These are phyloP conservation scores for Rhododendron vialii DNA, from an alignment of 148 eudicot genomes.

Conservation along the genomic window DNA sequence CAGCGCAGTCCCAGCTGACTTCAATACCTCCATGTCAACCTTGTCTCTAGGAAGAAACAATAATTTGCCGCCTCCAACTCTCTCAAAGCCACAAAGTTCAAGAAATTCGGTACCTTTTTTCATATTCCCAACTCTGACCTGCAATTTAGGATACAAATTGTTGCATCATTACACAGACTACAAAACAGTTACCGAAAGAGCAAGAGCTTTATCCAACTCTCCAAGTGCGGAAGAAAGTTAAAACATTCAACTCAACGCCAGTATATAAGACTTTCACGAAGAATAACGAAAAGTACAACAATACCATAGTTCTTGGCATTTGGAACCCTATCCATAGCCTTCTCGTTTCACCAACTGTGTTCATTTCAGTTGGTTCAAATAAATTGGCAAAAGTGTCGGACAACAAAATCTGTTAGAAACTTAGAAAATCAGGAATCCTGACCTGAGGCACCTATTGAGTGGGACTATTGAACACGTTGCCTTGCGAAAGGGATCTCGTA, in stretches of 20 bases:
- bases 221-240: background rate
- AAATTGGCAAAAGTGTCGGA: background rate
- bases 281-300: background rate
- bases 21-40: conserved; percentile 41
- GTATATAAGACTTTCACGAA: background rate
- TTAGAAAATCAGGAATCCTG: background rate
- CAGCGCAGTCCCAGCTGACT: conserved; percentile 43
- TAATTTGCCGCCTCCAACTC: conserved; percentile 34
- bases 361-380: background rate
- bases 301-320: background rate
- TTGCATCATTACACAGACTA: background rate
- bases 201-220: background rate
- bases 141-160: conserved; percentile 14
- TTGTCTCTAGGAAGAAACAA: conserved; percentile 53
- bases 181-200: background rate
- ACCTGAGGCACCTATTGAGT: background rate
- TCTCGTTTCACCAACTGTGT: background rate
- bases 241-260: background rate
- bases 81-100: conserved; percentile 85
- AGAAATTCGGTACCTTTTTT: conserved; percentile 60
- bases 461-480: background rate
- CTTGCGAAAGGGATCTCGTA: background rate
- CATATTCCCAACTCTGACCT: conserved; percentile 67
- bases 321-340: background rate
- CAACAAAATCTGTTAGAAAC: background rate